These are phyloP conservation scores for Stephania cephalantha DNA, from an alignment of 164 flowering plant genomes.

Conservation along the genomic window DNA sequence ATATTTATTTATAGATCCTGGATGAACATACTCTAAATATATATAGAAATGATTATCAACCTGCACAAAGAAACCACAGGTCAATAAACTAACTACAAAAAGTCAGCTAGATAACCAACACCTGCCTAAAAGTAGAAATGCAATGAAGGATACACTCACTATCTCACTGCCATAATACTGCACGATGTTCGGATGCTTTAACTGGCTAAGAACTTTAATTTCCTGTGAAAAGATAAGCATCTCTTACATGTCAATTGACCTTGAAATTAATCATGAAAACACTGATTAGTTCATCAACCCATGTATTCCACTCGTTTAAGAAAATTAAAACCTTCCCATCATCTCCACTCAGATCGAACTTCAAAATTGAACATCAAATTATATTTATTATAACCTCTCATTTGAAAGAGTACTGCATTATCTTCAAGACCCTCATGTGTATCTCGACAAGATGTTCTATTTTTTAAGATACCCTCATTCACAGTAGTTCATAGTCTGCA, in stretches of 20 bases:
- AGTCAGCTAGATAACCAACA: constrained; percentile 2
- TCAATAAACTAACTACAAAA: background rate
- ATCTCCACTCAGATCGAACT: background rate
- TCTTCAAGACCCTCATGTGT: too few relatives aligned
- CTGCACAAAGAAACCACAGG: constrained; percentile 32
- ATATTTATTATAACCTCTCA: background rate
- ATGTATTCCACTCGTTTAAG: background rate
- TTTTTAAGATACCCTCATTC: too few relatives aligned
- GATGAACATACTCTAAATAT: constrained; percentile 86
- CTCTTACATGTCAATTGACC: background rate
- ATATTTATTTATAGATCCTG: constrained; percentile 86
- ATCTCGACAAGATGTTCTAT: too few relatives aligned
- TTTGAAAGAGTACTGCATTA: background rate
- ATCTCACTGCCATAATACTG: constrained; percentile 97
- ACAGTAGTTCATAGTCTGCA: too few relatives aligned
- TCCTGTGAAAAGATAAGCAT: constrained; percentile 49
- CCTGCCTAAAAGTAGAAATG: background rate
- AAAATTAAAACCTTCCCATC: background rate
- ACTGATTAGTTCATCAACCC: background rate
- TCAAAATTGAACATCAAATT: background rate
- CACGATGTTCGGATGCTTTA: constrained; percentile 92
- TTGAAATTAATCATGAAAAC: background rate
- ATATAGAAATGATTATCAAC: constrained; percentile 70
- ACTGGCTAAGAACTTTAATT: constrained; percentile 76
- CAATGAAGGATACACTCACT: constrained; percentile 29